Conservation (phyloP, 2,329 filamentous ascomycete genomes). For the Phialophora chinensis region DNA sequence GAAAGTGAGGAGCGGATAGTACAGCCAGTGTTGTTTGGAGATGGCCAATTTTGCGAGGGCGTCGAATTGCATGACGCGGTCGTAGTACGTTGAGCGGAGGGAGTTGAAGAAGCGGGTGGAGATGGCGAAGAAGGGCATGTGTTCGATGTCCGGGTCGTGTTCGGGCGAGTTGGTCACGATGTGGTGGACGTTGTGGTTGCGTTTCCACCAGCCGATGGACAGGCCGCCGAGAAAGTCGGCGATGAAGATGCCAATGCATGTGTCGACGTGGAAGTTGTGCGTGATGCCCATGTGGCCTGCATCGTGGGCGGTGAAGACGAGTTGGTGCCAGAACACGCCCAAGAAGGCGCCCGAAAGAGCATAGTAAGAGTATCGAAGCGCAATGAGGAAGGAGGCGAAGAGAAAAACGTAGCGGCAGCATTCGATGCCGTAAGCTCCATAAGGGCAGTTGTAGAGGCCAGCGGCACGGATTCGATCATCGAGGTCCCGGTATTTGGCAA, state of each 20-base stretch:
- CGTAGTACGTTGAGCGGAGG: conserved; percentile 81
- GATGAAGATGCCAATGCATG: conserved; percentile 84
- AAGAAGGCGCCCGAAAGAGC: conserved; percentile 73
- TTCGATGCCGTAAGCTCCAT: conserved; percentile 78
- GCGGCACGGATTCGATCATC: conserved; percentile 73
- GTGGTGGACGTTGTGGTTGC: conserved; percentile 94
- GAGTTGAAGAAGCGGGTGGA: conserved; percentile 78
- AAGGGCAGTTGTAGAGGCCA: conserved; percentile 84
- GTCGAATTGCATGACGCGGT: conserved; percentile 79
- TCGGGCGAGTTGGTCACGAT: conserved; percentile 95
- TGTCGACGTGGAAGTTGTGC: conserved; percentile 82
- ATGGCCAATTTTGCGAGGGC: conserved; percentile 72
- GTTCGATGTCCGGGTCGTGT: conserved; percentile 93
- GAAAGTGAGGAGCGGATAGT: conserved; percentile 80
- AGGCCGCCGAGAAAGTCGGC: conserved; percentile 89
- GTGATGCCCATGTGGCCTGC: conserved; percentile 98
- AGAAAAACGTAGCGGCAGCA: conserved; percentile 72
- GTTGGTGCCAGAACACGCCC: conserved; percentile 89
- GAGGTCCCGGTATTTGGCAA: conserved; percentile 80
- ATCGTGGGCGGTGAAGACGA: conserved; percentile 93
- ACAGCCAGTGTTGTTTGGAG: conserved; percentile 78
- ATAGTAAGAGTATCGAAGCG: conserved; percentile 70
- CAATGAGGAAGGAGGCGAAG: conserved; percentile 65
- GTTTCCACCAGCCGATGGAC: conserved; percentile 96
- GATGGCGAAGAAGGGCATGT: conserved; percentile 86